A percentile compares a stretch with the other conserved stretches of the same genome.
phyloP scores from a whole-genome alignment of 2,329 filamentous ascomycete species.

The Penicillium digitatum region DNA sequence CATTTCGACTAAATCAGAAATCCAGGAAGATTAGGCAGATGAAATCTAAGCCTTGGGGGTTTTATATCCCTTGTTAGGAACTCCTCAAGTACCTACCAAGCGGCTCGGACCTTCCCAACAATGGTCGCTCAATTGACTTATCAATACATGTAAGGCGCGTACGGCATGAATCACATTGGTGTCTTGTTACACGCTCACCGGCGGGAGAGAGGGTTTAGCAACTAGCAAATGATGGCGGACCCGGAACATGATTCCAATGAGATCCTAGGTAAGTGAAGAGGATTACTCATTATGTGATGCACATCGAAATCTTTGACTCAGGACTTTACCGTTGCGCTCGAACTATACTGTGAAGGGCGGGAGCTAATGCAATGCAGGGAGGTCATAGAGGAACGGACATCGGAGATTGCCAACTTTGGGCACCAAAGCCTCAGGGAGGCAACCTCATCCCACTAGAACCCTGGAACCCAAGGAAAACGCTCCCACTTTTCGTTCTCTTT shows the following conservation, averaged over 20 bases:
- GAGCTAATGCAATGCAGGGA: not conserved
- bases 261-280: not conserved
- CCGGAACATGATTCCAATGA: not conserved
- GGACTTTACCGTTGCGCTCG: not conserved
- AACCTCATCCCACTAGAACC: not conserved
- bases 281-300: not conserved
- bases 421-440: not conserved
- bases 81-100: not conserved
- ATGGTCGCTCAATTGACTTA: not conserved
- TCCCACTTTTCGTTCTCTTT: not conserved
- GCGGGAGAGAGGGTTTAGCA: not conserved
- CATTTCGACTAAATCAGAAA: not conserved
- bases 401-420: not conserved
- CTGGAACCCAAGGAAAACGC: not conserved
- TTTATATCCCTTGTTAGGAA: not conserved
- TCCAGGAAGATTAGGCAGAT: not conserved
- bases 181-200: slow-evolving; percentile 1
- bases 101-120: not conserved
- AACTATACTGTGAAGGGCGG: not conserved
- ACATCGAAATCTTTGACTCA: not conserved
- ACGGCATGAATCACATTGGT: slow-evolving; percentile 1
- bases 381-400: not conserved
- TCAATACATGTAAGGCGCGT: slow-evolving; percentile 3
- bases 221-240: not conserved
- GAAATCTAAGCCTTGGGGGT: not conserved